phyloP scores from a whole-genome alignment of 208 protist genomes.

The Borovskyia barvae region DNA sequence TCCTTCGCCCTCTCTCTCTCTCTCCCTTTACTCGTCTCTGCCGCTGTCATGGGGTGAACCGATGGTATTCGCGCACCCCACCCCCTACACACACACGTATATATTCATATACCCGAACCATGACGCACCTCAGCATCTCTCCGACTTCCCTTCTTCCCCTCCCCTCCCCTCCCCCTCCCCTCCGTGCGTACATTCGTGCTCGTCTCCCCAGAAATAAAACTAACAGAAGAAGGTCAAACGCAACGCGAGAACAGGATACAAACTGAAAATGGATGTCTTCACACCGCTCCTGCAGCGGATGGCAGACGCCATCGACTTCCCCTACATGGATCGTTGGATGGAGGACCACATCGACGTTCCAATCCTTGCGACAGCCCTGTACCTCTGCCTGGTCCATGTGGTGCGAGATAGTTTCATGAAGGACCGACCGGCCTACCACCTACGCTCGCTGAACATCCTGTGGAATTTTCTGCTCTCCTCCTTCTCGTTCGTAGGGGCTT shows the following conservation, averaged over 20 bases:
- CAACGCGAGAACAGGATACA: conserved; percentile 1
- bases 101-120: too few species aligned
- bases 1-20: background rate
- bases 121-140: background rate
- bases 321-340: conserved; percentile 23
- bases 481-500: conserved; percentile 72
- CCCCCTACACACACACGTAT: too few species aligned
- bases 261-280: conserved; percentile 21
- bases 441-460: conserved; percentile 51
- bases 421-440: conserved; percentile 45
- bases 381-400: conserved; percentile 41
- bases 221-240: background rate
- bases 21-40: background rate
- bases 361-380: conserved; percentile 29
- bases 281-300: conserved; percentile 22
- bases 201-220: background rate
- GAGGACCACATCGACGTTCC: conserved; percentile 46
- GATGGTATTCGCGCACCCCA: too few species aligned
- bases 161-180: conserved; percentile 53
- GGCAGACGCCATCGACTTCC: conserved; percentile 22
- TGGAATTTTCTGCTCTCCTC: conserved; percentile 84
- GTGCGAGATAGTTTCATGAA: conserved; percentile 38
- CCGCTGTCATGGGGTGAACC: too few species aligned
- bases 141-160: conserved; percentile 82
- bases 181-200: conserved; percentile 14